phyloP scores from a whole-genome alignment of 1,284 basidiomycete genomes.

The Microbotryomycetes sp. region DNA sequence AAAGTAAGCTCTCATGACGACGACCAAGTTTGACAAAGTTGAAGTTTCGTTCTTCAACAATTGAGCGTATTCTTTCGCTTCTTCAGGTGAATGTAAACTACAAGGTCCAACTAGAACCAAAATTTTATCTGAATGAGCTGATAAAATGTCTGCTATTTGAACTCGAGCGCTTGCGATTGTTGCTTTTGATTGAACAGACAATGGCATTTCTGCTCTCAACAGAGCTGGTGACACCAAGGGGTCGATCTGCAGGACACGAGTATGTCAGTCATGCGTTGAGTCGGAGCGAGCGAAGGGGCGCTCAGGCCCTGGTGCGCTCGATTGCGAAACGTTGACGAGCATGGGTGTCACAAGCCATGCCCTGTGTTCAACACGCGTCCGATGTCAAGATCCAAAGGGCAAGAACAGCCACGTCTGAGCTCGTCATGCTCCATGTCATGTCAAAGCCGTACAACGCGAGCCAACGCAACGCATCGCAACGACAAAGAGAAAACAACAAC shows the following conservation, averaged over 20 bases:
- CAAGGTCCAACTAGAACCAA: conserved; percentile 92
- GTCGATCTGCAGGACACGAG: conserved; percentile 47
- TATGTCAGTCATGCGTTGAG: too few species aligned
- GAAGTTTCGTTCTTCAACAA: conserved; percentile 59
- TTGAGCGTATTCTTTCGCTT: conserved; percentile 83
- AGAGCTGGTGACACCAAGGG: conserved; percentile 85
- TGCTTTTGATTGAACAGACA: conserved; percentile 48
- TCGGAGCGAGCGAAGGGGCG: too few species aligned
- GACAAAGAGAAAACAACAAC: neutral
- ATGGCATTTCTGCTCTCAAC: conserved; percentile 73
- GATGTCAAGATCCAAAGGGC: too few species aligned
- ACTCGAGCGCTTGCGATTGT: conserved; percentile 75
- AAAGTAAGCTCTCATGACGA: conserved; percentile 96
- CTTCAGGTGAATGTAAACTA: conserved; percentile 77
- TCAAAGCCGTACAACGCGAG: too few species aligned
- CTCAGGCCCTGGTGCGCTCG: too few species aligned
- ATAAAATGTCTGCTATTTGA: conserved; percentile 66
- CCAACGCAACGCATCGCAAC: too few species aligned
- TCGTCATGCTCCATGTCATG: too few species aligned
- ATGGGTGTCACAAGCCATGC: too few species aligned
- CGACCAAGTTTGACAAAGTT: conserved; percentile 68
- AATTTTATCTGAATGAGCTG: conserved; percentile 74
- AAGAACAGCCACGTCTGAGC: too few species aligned
- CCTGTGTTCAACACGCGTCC: too few species aligned
- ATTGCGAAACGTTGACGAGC: too few species aligned